Evolutionary conservation across 371 early-diverging fungal genomes (phyloP).

Genomic region (Mucor sp.): DNA sequence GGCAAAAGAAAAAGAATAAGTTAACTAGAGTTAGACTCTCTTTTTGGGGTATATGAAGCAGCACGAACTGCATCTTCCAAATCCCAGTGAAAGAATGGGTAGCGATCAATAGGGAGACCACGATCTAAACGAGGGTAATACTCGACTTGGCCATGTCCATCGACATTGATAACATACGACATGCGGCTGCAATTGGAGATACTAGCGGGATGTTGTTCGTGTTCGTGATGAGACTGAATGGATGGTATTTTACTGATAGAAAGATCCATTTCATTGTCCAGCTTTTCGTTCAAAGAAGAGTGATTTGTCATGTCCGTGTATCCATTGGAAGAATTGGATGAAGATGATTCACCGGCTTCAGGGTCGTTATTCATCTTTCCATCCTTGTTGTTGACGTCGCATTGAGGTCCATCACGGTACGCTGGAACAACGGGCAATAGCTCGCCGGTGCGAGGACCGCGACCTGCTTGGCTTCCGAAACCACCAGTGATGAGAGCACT

Average conservation of each 20-base stretch:
- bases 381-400: slow-evolving; percentile 7
- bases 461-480: slow-evolving; percentile 24
- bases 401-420: slow-evolving; percentile 20
- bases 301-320: not conserved
- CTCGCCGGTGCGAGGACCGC: slow-evolving; percentile 20
- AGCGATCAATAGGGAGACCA: slow-evolving; percentile 23
- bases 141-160: slow-evolving; percentile 11
- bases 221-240: not conserved
- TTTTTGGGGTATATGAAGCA: slow-evolving; percentile 17
- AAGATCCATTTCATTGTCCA: slow-evolving; percentile 1
- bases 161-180: slow-evolving; percentile 11
- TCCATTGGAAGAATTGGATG: not conserved
- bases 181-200: slow-evolving; percentile 3
- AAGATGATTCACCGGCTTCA: not conserved
- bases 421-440: slow-evolving; percentile 26
- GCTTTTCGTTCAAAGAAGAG: not conserved
- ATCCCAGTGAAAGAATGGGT: slow-evolving; percentile 36
- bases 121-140: slow-evolving; percentile 11
- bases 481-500: slow-evolving; percentile 22
- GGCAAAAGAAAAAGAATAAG: not conserved
- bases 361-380: not conserved
- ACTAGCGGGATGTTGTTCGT: not conserved
- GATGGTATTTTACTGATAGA: slow-evolving; percentile 2
- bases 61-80: slow-evolving; percentile 34
- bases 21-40: not conserved